Evolutionary conservation across 2,329 filamentous ascomycete species (phyloP).

Genomic region (Ceratocystis huliohia): DNA sequence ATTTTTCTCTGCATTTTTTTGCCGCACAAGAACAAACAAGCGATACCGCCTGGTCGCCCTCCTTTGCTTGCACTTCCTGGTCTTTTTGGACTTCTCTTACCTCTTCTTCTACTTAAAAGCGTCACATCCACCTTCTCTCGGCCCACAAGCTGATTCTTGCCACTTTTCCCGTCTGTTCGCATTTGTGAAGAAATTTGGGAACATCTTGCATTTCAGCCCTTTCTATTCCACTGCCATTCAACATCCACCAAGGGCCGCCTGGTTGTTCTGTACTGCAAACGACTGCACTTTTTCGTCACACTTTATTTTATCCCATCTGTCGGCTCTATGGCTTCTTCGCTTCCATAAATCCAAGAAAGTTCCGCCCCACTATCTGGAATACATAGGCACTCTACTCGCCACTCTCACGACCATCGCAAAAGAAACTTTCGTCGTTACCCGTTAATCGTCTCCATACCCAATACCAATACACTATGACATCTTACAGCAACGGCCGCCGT

Average conservation of each 20-base stretch:
- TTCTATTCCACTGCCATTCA: background rate
- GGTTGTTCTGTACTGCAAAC: too few species aligned
- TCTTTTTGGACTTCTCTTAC: background rate
- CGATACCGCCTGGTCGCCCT: background rate
- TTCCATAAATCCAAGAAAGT: background rate
- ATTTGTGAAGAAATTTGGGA: background rate
- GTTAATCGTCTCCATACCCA: background rate
- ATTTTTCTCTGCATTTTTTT: background rate
- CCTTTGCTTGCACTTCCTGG: background rate
- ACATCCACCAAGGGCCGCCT: background rate
- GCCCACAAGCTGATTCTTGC: background rate
- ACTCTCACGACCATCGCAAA: background rate
- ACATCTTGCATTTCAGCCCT: background rate
- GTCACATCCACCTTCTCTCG: background rate
- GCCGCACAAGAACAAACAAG: background rate
- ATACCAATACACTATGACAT: conserved; percentile 43
- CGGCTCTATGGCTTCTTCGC: background rate
- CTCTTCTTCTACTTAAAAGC: background rate
- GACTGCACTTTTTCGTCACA: too few species aligned
- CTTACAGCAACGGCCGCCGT: conserved; percentile 52
- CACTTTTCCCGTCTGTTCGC: background rate
- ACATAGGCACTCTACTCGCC: background rate
- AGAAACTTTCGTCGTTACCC: background rate
- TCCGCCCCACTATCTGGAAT: background rate
- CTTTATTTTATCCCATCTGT: background rate